A percentile compares a stretch with the other conserved stretches of the same genome.
Conservation (phyloP, 108 stramenopile species). For the Pseudonitzschia pungens region DNA sequence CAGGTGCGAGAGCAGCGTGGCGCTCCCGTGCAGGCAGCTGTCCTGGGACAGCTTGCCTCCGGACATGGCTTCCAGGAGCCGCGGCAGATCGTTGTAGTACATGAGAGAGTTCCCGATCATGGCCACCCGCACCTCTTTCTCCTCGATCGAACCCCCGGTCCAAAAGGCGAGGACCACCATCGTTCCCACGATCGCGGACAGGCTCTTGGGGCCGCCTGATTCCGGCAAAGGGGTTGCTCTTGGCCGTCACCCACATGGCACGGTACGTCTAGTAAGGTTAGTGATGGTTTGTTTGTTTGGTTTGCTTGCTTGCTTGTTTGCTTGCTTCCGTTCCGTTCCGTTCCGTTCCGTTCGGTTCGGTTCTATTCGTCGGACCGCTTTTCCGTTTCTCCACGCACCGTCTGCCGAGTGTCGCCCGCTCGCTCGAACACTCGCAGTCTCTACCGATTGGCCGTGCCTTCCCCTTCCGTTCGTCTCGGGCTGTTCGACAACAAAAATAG, state of each 20-base stretch:
- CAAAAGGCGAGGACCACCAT: not conserved
- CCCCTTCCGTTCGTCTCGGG: too few relatives aligned
- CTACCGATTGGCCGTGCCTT: too few relatives aligned
- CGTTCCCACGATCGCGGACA: not conserved
- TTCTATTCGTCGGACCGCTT: too few relatives aligned
- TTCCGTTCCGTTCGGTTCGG: too few relatives aligned
- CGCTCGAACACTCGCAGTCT: too few relatives aligned
- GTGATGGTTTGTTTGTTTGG: too few relatives aligned
- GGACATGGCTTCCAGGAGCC: conserved; percentile 42
- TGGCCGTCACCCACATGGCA: not conserved
- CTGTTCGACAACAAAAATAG: too few relatives aligned
- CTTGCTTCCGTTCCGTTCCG: too few relatives aligned
- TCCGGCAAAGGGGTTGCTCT: not conserved
- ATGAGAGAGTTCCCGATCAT: conserved; percentile 49
- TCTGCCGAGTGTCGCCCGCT: too few relatives aligned
- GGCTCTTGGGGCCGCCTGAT: not conserved
- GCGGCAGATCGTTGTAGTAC: conserved; percentile 52
- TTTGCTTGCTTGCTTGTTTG: too few relatives aligned
- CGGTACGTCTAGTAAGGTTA: too few relatives aligned
- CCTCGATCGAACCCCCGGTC: not conserved
- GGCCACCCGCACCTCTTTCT: conserved; percentile 29
- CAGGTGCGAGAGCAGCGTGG: conserved; percentile 28
- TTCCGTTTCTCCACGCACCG: too few relatives aligned
- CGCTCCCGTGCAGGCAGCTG: conserved; percentile 48
- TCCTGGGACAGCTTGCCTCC: conserved; percentile 28